These are phyloP conservation scores for Myxozyma sirexii DNA, from an alignment of 805 yeast species.

Conservation along the genomic window DNA sequence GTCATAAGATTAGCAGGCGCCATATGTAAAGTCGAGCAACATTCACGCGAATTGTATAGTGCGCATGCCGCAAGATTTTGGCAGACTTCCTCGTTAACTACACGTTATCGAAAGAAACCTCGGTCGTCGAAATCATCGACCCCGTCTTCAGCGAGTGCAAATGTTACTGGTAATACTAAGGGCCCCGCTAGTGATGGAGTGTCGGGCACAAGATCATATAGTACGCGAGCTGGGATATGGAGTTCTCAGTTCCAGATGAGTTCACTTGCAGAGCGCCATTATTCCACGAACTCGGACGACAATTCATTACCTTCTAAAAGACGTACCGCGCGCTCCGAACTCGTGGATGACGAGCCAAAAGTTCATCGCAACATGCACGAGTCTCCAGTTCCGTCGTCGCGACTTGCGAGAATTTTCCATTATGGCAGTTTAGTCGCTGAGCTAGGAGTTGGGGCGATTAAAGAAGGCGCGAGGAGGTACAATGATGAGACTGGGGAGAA, in stretches of 20 bases:
- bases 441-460: slow-evolving; percentile 79
- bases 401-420: slow-evolving; percentile 87
- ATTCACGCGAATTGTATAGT: slow-evolving; percentile 10
- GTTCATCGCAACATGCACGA: slow-evolving; percentile 12
- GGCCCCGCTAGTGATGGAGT: not conserved
- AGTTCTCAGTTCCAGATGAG: too few species aligned
- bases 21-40: slow-evolving; percentile 10
- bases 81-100: slow-evolving; percentile 26
- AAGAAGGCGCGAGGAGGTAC: slow-evolving; percentile 71
- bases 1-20: slow-evolving; percentile 25
- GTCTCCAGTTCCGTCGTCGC: slow-evolving; percentile 81
- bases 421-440: slow-evolving; percentile 93
- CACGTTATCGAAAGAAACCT: slow-evolving; percentile 5
- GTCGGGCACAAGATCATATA: not conserved
- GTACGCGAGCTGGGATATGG: not conserved
- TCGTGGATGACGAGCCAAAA: not conserved
- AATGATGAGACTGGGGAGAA: slow-evolving; percentile 45
- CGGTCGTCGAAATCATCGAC: too few species aligned
- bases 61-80: slow-evolving; percentile 16
- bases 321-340: slow-evolving; percentile 3
- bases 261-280: not conserved
- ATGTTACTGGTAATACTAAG: not conserved
- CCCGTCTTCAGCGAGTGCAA: too few species aligned
- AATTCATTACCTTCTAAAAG: not conserved
- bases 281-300: not conserved